A percentile compares a stretch with the other conserved stretches of the same genome.
These are phyloP conservation scores for Cornus kousa DNA, from an alignment of 148 eudicot species.

Conservation along the genomic window DNA sequence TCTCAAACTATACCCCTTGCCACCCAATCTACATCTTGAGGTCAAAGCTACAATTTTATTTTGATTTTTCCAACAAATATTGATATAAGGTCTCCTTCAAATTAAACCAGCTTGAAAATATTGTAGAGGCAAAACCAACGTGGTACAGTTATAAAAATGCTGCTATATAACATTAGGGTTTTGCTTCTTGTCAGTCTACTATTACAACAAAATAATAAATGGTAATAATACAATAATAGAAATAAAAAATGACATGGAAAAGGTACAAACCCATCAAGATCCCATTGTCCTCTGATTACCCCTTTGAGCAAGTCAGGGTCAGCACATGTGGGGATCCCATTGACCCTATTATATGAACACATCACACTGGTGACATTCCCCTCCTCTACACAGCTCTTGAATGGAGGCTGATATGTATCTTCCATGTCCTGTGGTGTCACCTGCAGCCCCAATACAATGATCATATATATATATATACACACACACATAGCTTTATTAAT, in stretches of 20 bases:
- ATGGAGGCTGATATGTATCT: slow-evolving; percentile 43
- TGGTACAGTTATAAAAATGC: not conserved
- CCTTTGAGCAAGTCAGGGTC: slow-evolving; percentile 33
- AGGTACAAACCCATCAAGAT: slow-evolving; percentile 36
- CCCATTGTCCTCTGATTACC: slow-evolving; percentile 35
- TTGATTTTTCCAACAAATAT: no score
- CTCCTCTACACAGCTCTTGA: slow-evolving; percentile 43
- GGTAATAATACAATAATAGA: no score
- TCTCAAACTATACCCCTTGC: no score
- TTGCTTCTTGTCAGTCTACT: no score
- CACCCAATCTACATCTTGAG: no score
- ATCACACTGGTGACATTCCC: slow-evolving; percentile 45
- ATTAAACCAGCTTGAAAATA: not conserved
- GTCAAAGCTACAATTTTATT: no score
- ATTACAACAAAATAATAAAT: not conserved
- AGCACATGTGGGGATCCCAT: slow-evolving; percentile 45
- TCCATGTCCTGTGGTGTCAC: slow-evolving; percentile 37
- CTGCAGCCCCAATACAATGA: slow-evolving; percentile 7
- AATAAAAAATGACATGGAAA: not conserved
- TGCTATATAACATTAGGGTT: no score
- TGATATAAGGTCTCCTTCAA: not conserved
- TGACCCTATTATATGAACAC: slow-evolving; percentile 44
- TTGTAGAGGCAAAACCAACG: not conserved
- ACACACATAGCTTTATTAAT: no score
- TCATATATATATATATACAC: not conserved